phyloP scores from a whole-genome alignment of 768 basidiomycete species.

The Pholiota microspora region DNA sequence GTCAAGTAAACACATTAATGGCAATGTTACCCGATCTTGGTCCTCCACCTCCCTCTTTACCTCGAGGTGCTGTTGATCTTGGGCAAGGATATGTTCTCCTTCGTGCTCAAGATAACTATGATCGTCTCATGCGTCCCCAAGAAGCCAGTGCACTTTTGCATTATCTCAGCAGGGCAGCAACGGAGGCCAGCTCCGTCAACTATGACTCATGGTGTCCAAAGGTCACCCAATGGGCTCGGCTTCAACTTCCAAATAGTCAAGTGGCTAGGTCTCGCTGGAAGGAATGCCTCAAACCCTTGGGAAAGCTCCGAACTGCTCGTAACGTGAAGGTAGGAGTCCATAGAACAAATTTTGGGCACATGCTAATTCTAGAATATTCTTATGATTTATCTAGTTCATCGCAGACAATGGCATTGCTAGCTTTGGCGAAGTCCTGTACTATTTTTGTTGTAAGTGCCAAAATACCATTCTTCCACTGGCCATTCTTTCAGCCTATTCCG shows the following conservation, averaged over 20 bases:
- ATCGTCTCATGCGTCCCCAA: not conserved
- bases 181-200: not conserved
- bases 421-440: not conserved
- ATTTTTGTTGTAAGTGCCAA: not conserved
- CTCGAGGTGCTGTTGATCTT: constrained; percentile 2
- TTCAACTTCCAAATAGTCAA: constrained; percentile 31
- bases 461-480: not conserved
- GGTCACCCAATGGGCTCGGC: constrained; percentile 24
- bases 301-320: not conserved
- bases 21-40: too few species aligned
- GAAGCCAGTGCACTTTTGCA: not conserved
- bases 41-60: too few species aligned
- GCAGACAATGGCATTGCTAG: not conserved
- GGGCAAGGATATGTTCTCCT: constrained; percentile 15
- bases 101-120: constrained; percentile 7
- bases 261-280: constrained; percentile 26
- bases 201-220: not conserved
- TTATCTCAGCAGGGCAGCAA: too few species aligned
- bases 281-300: constrained; percentile 10
- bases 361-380: not conserved
- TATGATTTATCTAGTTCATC: not conserved
- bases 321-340: not conserved
- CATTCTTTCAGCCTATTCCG: not conserved
- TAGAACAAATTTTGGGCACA: not conserved
- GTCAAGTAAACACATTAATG: too few species aligned